Percentiles rank a stretch among this genome's conserved stretches.
phyloP scores from a whole-genome alignment of 352 stramenopile species.

The Globisporangium apiculatum region DNA sequence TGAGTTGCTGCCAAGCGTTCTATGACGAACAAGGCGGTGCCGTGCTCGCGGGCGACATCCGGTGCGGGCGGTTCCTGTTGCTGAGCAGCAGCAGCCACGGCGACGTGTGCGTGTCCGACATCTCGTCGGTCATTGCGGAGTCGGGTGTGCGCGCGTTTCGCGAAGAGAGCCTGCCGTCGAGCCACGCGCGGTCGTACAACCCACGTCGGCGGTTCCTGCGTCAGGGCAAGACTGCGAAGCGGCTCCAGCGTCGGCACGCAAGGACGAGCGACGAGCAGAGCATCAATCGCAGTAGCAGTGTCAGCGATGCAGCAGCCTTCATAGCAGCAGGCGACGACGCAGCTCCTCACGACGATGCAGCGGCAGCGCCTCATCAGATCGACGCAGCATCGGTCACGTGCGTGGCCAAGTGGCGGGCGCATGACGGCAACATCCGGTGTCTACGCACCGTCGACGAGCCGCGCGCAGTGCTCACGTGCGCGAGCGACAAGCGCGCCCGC shows the following conservation, averaged over 20 bases:
- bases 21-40: conserved; percentile 62
- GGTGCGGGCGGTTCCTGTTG: conserved; percentile 36
- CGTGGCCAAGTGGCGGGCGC: conserved; percentile 44
- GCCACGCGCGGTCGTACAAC: conserved; percentile 59
- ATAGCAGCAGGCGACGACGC: too few relatives aligned
- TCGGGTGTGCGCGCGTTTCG: conserved; percentile 39
- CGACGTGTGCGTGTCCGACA: conserved; percentile 41
- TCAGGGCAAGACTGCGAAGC: conserved; percentile 55
- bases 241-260: too few relatives aligned
- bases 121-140: conserved; percentile 38
- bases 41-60: conserved; percentile 37
- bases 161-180: conserved; percentile 47
- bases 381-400: conserved; percentile 27
- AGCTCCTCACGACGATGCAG: too few relatives aligned
- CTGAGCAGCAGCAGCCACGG: conserved; percentile 32
- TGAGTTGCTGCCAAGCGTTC: conserved; percentile 47
- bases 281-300: conserved; percentile 15
- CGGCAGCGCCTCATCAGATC: background rate
- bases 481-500: conserved; percentile 50
- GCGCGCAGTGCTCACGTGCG: conserved; percentile 49
- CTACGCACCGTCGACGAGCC: conserved; percentile 56
- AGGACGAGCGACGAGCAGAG: conserved; percentile 14
- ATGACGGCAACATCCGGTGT: conserved; percentile 39
- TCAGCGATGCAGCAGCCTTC: background rate
- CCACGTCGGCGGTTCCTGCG: conserved; percentile 58